A percentile compares a stretch with the other conserved stretches of the same genome.
Evolutionary conservation across 2,329 filamentous ascomycete species (phyloP).

Genomic region (Colletotrichum sp.): DNA sequence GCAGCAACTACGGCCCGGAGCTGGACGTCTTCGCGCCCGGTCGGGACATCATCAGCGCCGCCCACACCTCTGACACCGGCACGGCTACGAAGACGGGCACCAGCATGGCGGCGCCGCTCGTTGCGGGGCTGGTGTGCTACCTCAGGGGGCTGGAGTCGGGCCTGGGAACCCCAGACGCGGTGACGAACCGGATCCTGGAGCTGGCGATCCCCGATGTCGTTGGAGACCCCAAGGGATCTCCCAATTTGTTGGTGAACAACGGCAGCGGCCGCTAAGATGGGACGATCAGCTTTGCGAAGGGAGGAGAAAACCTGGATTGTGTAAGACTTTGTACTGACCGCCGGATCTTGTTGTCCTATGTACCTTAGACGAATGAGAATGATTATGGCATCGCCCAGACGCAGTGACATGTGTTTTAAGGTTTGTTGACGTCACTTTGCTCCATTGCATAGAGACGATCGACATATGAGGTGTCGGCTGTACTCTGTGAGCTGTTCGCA

Average conservation of each 20-base stretch:
- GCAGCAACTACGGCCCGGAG: conserved; percentile 42
- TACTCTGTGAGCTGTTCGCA: neutral
- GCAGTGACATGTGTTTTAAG: neutral
- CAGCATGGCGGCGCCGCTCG: conserved; percentile 66
- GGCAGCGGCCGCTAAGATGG: conserved; percentile 28
- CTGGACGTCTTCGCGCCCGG: conserved; percentile 16
- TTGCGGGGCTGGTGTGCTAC: conserved; percentile 61
- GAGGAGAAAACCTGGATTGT: neutral
- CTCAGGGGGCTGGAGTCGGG: conserved; percentile 46
- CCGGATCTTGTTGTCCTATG: neutral
- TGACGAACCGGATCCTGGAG: conserved; percentile 44
- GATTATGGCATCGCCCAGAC: neutral
- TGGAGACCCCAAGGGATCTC: conserved; percentile 36
- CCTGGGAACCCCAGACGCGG: conserved; percentile 41
- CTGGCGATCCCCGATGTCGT: conserved; percentile 45
- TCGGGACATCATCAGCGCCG: conserved; percentile 46
- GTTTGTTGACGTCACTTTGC: neutral
- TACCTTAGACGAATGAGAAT: neutral
- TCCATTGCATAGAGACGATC: neutral
- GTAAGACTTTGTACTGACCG: neutral
- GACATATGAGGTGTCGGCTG: neutral
- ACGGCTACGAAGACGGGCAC: conserved; percentile 60
- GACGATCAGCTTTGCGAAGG: neutral
- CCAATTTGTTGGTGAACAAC: conserved; percentile 55
- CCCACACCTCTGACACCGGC: conserved; percentile 43